Conservation (phyloP, 768 basidiomycete species). For the Fomitopsis serialis region DNA sequence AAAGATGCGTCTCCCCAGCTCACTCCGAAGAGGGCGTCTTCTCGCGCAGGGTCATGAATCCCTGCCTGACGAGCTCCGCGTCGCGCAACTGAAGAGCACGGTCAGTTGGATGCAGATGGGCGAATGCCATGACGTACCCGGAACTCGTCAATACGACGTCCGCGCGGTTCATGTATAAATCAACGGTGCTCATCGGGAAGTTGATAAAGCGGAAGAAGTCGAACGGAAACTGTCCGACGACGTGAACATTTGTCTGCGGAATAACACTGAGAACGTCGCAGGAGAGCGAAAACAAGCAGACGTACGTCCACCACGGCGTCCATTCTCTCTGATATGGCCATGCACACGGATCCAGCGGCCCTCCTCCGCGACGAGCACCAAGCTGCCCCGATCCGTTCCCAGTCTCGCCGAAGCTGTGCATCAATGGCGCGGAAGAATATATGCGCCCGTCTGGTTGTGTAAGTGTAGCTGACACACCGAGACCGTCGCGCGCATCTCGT, state of each 20-base stretch:
- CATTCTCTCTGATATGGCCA: constrained; percentile 13
- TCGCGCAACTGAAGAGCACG: constrained; percentile 28
- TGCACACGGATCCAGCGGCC: constrained; percentile 32
- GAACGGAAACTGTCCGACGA: constrained; percentile 25
- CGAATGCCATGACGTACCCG: constrained; percentile 16
- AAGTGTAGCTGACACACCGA: constrained; percentile 32
- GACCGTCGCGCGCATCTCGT: constrained; percentile 29
- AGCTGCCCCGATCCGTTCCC: constrained; percentile 32
- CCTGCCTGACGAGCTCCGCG: constrained; percentile 34
- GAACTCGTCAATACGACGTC: constrained; percentile 40
- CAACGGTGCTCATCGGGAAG: constrained; percentile 28
- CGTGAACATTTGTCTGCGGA: constrained; percentile 19
- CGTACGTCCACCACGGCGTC: constrained; percentile 11
- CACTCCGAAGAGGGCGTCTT: constrained; percentile 11
- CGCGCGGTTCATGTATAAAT: constrained; percentile 30
- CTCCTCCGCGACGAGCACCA: constrained; percentile 34
- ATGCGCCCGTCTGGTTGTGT: constrained; percentile 28
- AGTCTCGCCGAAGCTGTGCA: constrained; percentile 34
- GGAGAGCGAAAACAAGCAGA: background rate
- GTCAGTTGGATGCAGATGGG: background rate
- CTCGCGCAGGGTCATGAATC: constrained; percentile 11
- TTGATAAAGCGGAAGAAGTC: constrained; percentile 21
- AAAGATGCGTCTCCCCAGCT: constrained; percentile 20
- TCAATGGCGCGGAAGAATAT: constrained; percentile 35
- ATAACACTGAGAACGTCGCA: background rate